These are phyloP conservation scores for Phialocephala subalpina DNA, from an alignment of 2,329 filamentous ascomycete genomes.

Conservation along the genomic window DNA sequence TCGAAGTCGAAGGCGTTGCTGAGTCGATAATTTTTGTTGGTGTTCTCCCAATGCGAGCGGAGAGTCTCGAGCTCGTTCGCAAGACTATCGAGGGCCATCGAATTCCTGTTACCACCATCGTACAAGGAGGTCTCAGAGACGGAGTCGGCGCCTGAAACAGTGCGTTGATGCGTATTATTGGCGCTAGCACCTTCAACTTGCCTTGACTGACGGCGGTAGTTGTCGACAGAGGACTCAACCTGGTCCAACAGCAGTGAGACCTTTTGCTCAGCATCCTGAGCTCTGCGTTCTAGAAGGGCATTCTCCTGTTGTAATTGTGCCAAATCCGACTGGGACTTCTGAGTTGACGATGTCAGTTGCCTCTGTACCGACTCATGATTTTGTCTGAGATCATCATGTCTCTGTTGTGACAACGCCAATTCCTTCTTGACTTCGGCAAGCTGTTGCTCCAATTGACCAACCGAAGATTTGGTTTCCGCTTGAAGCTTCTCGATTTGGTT, in stretches of 20 bases:
- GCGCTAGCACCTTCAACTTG: constrained; percentile 53
- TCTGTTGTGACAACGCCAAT: constrained; percentile 68
- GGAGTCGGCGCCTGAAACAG: constrained; percentile 57
- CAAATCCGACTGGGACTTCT: constrained; percentile 71
- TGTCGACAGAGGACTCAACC: constrained; percentile 92
- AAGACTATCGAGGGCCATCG: constrained; percentile 84
- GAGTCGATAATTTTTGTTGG: constrained; percentile 92
- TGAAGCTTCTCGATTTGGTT: constrained; percentile 75
- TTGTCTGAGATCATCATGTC: constrained; percentile 72
- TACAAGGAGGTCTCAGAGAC: constrained; percentile 66
- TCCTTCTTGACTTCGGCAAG: constrained; percentile 74
- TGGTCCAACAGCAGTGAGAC: constrained; percentile 93
- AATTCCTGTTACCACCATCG: constrained; percentile 61
- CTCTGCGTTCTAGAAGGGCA: constrained; percentile 79
- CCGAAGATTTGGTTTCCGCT: constrained; percentile 70
- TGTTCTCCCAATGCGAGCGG: constrained; percentile 92
- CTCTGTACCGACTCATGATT: constrained; percentile 60
- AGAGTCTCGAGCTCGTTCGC: constrained; percentile 92
- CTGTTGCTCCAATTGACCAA: constrained; percentile 74
- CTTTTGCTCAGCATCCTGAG: constrained; percentile 89
- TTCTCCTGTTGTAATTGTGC: constrained; percentile 88
- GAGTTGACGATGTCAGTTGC: constrained; percentile 62
- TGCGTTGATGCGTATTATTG: constrained; percentile 45
- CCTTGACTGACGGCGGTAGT: constrained; percentile 83
- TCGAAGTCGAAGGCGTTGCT: constrained; percentile 87